Evolutionary conservation across 768 basidiomycete genomes (phyloP).

Genomic region (Lactifluus piperatus): DNA sequence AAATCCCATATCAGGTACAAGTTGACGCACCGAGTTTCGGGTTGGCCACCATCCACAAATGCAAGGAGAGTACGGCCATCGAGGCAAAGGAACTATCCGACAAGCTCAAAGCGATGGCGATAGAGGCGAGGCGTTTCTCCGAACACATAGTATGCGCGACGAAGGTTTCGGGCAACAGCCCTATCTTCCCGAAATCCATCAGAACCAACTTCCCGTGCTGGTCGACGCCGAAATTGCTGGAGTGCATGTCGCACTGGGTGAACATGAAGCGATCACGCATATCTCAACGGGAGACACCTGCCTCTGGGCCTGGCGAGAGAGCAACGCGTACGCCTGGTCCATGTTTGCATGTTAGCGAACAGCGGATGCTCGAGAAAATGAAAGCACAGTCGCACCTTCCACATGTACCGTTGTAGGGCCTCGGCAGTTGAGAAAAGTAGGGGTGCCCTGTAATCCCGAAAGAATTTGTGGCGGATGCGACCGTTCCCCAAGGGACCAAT

Average conservation of each 20-base stretch:
- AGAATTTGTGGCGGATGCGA: neutral
- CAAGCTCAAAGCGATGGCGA: neutral
- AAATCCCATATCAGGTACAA: neutral
- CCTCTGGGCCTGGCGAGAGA: neutral
- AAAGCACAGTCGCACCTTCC: neutral
- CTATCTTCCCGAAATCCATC: conserved; percentile 25
- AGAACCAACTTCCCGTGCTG: conserved; percentile 22
- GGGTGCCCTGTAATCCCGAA: neutral
- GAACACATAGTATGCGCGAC: conserved; percentile 3
- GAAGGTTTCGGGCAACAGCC: conserved; percentile 24
- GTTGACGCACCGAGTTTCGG: neutral
- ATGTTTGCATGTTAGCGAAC: neutral
- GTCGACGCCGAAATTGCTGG: conserved; percentile 26
- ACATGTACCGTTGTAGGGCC: neutral
- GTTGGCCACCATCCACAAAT: neutral
- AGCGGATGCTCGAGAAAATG: neutral
- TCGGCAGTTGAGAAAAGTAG: neutral
- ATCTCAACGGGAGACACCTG: neutral
- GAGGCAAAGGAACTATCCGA: neutral
- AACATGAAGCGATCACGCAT: conserved; percentile 23
- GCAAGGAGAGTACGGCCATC: neutral
- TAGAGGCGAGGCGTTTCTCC: neutral
- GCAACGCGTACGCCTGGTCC: neutral
- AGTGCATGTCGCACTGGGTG: conserved; percentile 27
- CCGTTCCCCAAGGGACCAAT: neutral